Percentiles rank a stretch among this genome's conserved stretches.
Conservation (phyloP, 768 basidiomycete species). For the Sutorius australiensis region DNA sequence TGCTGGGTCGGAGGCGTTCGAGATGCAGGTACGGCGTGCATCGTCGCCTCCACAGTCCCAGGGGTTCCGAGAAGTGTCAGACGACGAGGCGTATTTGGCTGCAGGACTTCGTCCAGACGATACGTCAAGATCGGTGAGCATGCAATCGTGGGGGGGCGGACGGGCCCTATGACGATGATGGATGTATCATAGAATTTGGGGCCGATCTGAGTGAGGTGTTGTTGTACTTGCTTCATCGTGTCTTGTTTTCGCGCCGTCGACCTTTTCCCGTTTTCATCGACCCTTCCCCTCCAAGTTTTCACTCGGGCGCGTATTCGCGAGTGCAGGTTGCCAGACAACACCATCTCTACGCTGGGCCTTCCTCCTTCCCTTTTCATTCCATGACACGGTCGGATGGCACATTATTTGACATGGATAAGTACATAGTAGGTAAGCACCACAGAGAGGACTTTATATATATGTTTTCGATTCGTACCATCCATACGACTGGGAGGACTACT, state of each 20-base stretch:
- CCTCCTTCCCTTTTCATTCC: background rate
- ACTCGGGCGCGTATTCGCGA: background rate
- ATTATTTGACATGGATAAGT: background rate
- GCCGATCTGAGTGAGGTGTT: constrained; percentile 13
- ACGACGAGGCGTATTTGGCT: background rate
- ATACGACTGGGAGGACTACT: no score
- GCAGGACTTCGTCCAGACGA: background rate
- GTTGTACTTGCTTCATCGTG: constrained; percentile 25
- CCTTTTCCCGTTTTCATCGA: background rate
- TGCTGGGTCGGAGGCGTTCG: constrained; percentile 28
- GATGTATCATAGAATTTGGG: constrained; percentile 21
- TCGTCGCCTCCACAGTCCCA: constrained; percentile 5
- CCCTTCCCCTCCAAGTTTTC: background rate
- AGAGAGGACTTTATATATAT: background rate
- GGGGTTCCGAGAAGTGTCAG: background rate
- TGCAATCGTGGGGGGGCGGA: constrained; percentile 19
- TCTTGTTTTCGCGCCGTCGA: background rate
- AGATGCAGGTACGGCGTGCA: constrained; percentile 37
- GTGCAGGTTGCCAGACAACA: background rate
- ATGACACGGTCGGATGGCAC: background rate
- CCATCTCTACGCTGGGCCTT: background rate
- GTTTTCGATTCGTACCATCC: background rate
- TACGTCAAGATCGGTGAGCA: constrained; percentile 1
- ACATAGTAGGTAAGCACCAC: background rate
- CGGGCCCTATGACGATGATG: constrained; percentile 16